Conservation (phyloP, 495 filamentous ascomycete species). For the Aspergillus bridgeri region DNA sequence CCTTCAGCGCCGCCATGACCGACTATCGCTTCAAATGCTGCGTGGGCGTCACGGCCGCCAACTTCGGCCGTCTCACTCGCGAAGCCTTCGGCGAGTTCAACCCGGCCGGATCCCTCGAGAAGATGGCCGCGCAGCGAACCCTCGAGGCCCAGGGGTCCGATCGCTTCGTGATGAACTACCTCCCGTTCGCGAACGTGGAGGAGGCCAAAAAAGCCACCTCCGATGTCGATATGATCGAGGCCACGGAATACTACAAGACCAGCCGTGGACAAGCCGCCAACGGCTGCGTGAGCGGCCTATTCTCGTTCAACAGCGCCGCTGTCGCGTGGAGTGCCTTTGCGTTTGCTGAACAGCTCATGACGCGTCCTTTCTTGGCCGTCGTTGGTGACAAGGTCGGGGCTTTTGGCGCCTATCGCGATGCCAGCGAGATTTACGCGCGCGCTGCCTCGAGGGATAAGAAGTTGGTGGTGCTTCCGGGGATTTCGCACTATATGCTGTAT, state of each 20-base stretch:
- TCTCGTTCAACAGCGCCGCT: slow-evolving; percentile 22
- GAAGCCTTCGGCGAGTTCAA: slow-evolving; percentile 18
- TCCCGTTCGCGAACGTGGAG: slow-evolving; percentile 12
- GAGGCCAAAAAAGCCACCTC: slow-evolving; percentile 16
- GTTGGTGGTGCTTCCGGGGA: slow-evolving; percentile 14
- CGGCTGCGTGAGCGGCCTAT: slow-evolving; percentile 18
- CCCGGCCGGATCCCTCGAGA: slow-evolving; percentile 14
- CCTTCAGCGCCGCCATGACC: slow-evolving; percentile 30
- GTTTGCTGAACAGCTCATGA: slow-evolving; percentile 18
- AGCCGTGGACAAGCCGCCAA: slow-evolving; percentile 10
- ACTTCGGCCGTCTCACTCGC: slow-evolving; percentile 24
- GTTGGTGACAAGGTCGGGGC: slow-evolving; percentile 15
- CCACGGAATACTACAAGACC: slow-evolving; percentile 24
- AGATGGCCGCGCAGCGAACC: slow-evolving; percentile 20
- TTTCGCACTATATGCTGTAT: slow-evolving; percentile 22
- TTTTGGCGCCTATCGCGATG: slow-evolving; percentile 23
- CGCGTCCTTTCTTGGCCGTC: slow-evolving; percentile 15
- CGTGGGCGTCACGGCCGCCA: slow-evolving; percentile 25
- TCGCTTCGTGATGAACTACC: slow-evolving; percentile 12
- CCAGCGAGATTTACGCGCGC: slow-evolving; percentile 15
- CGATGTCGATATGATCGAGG: slow-evolving; percentile 17
- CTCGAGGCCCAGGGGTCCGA: slow-evolving; percentile 18
- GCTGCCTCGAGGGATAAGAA: slow-evolving; percentile 18
- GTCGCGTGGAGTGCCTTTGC: slow-evolving; percentile 20
- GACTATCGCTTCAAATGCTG: slow-evolving; percentile 33